Evolutionary conservation across 1,284 basidiomycete species (phyloP), one percentile per base, ranked within the genome.

Genomic region (Xerocomus minutiporus): DNA sequence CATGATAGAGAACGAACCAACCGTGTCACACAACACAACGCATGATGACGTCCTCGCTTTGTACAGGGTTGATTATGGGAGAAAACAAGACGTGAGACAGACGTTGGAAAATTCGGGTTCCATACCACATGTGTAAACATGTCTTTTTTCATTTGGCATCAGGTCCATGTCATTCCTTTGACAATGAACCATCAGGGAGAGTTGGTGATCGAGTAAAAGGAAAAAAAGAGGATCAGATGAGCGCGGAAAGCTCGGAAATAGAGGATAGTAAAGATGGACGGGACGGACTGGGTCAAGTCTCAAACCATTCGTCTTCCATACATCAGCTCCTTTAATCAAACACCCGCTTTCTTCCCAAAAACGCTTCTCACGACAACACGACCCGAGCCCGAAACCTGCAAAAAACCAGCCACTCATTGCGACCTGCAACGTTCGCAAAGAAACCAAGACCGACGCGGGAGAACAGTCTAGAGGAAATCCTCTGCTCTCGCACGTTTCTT

Each of bases 401-500:
- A 64, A 63, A 62, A 64, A 64, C 65, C 40, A 55, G 32, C 62
- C 54, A 64, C 63, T 66, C 59, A 67, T 64, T 55, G 62, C 63
- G 52, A 67, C 55, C 55, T 64, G 63, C 53, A 59, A 60, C 28
- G 49, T 32, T 55, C 51, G 52, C 57, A 62, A 58, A 67, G 54
- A 66, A 64, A 64, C 65, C 65, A 43, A 56, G 63, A 64, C 65
- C 61, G 52, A 66, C 62, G 46, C 20, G 28, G 39, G 29, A 52
- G 48, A 48, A 60, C 23, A 55, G 42, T 48, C 61, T 71, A 88
- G 59, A 88, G 70, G 67, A 86, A 89, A 66, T 90, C 88, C 71
- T 90, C 87, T 12, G 87, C 88, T 58, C 87, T 73, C 34, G 87
- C 85, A 50, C 87, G 75, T 68, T 90, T 90, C 74, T 84, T 88